phyloP scores from a whole-genome alignment of 2,329 filamentous ascomycete genomes.

The Magnaporthiopsis rhizophila region DNA sequence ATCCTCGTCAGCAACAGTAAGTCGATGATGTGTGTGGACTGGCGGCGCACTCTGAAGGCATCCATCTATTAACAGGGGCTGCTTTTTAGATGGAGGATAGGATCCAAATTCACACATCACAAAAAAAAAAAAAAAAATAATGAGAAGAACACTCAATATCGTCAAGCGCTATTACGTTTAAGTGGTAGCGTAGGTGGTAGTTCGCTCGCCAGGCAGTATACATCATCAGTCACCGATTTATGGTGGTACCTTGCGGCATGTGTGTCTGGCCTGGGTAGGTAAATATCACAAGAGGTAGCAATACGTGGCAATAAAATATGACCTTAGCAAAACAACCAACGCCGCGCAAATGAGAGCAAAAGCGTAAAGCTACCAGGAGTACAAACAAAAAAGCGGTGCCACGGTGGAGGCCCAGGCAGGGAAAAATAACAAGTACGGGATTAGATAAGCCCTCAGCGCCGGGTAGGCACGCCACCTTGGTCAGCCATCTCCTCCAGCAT shows the following conservation, averaged over 20 bases:
- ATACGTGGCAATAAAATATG: not conserved
- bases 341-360: not conserved
- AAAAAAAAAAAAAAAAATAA: too few relatives aligned
- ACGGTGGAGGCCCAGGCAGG: not conserved
- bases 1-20: not conserved
- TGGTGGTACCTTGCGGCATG: too few relatives aligned
- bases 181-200: not conserved
- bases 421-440: not conserved
- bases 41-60: not conserved
- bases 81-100: not conserved
- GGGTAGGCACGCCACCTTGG: conserved; percentile 3
- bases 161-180: not conserved
- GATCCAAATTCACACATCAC: too few relatives aligned
- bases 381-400: not conserved
- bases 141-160: too few relatives aligned
- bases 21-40: not conserved
- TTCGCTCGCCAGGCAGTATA: not conserved
- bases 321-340: not conserved
- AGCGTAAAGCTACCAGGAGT: not conserved
- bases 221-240: not conserved
- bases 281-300: not conserved
- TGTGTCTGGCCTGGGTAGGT: not conserved
- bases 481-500: conserved; percentile 16
- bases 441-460: not conserved
- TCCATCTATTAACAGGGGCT: not conserved